phyloP scores from a whole-genome alignment of 2,329 filamentous ascomycete species.

The Colletotrichum musae region DNA sequence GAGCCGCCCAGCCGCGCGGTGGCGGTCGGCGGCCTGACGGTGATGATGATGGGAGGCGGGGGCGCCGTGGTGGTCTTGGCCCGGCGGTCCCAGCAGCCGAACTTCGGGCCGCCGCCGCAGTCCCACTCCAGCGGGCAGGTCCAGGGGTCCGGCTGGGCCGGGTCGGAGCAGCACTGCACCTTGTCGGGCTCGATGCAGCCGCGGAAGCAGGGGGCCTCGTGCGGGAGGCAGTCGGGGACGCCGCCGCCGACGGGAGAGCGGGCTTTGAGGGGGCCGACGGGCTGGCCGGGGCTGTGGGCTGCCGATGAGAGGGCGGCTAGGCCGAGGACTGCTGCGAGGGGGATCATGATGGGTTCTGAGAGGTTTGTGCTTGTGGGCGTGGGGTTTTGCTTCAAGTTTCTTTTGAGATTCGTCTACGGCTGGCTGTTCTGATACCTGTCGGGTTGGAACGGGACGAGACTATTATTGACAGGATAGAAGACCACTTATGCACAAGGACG shows the following conservation, averaged over 20 bases:
- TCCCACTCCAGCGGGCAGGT: neutral
- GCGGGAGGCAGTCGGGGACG: neutral
- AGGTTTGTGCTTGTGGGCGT: neutral
- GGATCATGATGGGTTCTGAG: neutral
- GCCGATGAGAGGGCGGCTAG: neutral
- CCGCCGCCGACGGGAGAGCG: neutral
- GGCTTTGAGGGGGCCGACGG: neutral
- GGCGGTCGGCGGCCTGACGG: neutral
- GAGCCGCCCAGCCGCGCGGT: neutral
- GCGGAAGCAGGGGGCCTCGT: neutral
- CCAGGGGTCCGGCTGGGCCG: slow-evolving; percentile 1
- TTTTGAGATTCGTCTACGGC: neutral
- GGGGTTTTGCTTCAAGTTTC: neutral
- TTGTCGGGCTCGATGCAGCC: slow-evolving; percentile 12
- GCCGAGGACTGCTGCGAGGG: neutral
- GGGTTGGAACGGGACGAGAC: neutral
- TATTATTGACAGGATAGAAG: neutral
- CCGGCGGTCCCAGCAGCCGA: slow-evolving; percentile 8
- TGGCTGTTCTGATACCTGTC: no score
- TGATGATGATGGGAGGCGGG: neutral
- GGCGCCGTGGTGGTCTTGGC: neutral
- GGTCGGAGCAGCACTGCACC: slow-evolving; percentile 1
- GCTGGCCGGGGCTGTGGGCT: neutral
- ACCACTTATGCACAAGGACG: neutral
- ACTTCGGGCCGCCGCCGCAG: slow-evolving; percentile 5